Base-by-base conservation (phyloP, 208 protist genomes). In the Acanthamoeba lenticulata region DNA sequence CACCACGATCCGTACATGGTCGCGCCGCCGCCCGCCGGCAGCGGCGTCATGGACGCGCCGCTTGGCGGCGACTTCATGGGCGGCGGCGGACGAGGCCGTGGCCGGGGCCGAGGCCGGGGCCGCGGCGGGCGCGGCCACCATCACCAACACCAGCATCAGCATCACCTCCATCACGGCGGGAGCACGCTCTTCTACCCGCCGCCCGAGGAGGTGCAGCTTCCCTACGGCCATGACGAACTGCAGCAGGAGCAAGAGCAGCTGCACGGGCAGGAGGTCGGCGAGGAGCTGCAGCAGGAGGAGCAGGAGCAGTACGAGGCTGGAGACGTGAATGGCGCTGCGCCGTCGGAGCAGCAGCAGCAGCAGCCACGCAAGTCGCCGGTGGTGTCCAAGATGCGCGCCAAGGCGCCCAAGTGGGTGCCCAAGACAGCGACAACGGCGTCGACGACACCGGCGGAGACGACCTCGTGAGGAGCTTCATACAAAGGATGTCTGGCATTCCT, bases 331-430 rank as follows among this genome's bases (percentile, higher is more conserved):
- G 2, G 19, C 15, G 24, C 49, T 27, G 0, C 49, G 49, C 49
- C 24, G 49, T 11, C 49, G 49, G 19, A 11, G 1, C 47, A 52
- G 47, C 45, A 49, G 21, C 60, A 67, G 19, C 60, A 13, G 60
- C 60, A 67, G 60, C 60, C 19, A 27, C 60, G 1, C 21, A 15
- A 15, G 60, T n/a, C 15, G 60, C n/a, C 29, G 24, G 60, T 13
- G 27, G 3, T 1, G 60, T 81, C 69, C 19, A 81, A 38, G 38
- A 17, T 81, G 69, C 29, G 38, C 15, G 36, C 69, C 38, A 81
- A 81, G 38, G 69, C 69, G 69, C 38, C 69, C 69, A 81, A 81
- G 69, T 81, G 69, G 69, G 69, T 81, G 17, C 69, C 69, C 69
- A 81, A 81, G 49, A 55, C 15, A 11, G 49, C 49, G 49, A 55